A percentile compares a stretch with the other conserved stretches of the same genome.
Evolutionary conservation across 768 basidiomycete species (phyloP).

Genomic region (Calocybe gangraenosa): DNA sequence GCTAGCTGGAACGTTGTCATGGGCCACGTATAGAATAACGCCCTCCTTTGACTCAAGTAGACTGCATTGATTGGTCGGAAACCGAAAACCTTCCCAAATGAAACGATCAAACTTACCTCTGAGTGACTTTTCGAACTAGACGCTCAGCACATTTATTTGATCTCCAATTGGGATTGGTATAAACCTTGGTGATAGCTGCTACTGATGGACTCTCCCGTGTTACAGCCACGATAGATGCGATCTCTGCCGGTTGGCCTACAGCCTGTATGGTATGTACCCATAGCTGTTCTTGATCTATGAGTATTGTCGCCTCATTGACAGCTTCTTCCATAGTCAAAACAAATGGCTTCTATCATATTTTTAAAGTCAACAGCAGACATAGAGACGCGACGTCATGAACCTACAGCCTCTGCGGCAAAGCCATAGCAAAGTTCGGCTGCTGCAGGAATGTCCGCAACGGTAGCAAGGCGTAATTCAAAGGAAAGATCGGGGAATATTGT

Average conservation of each 20-base stretch:
- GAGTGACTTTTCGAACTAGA: conserved; percentile 55
- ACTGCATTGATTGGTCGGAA: too few relatives aligned
- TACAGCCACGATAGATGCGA: conserved; percentile 65
- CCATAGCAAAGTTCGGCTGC: conserved; percentile 46
- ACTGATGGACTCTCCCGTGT: conserved; percentile 56
- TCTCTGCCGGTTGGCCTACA: conserved; percentile 23
- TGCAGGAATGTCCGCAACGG: conserved; percentile 25
- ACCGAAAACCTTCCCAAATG: not conserved
- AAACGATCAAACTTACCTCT: conserved; percentile 35
- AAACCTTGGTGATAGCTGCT: conserved; percentile 71
- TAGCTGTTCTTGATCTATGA: conserved; percentile 43
- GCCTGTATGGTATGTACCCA: conserved; percentile 56
- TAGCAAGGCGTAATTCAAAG: conserved; percentile 41
- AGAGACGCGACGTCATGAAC: conserved; percentile 15
- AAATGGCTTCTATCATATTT: conserved; percentile 47
- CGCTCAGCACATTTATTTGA: conserved; percentile 54
- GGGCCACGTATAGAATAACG: conserved; percentile 66
- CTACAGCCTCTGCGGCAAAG: conserved; percentile 59
- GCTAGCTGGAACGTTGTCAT: conserved; percentile 47
- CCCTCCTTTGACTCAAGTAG: conserved; percentile 29
- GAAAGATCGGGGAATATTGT: conserved; percentile 17
- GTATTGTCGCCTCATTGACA: conserved; percentile 40
- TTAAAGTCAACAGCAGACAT: not conserved
- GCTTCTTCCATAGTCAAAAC: conserved; percentile 38
- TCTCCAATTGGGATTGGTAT: conserved; percentile 51